Evolutionary conservation across 179 eudicot species (phyloP), one percentile per base, ranked within the genome.

Genomic region (Amaranthus tricolor): DNA sequence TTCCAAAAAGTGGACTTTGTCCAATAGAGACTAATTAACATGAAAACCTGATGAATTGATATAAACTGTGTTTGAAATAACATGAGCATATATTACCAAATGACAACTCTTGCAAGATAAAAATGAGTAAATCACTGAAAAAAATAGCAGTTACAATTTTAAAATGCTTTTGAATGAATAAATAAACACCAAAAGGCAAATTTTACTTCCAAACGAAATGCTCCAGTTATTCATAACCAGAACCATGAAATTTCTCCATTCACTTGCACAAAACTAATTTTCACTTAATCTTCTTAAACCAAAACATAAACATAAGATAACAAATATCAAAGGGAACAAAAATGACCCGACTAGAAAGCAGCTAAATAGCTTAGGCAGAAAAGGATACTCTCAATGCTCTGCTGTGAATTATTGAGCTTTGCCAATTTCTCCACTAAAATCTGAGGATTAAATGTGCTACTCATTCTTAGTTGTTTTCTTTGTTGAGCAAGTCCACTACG

Each of bases 331-430:
- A 53, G 54, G 20, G 5, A 64, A 14, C 7, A 24, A 19, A 9
- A 56, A 31, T 44, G 63, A 47, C 3, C 40, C 40, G 40, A 31
- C 3, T 31, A 31, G 40, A 31, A 31, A 31, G 62, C 9, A 43
- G 5, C 9, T 3, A 5, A 72, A 31, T 31, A 62, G 7, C 12
- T 43, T 3, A 50, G 16, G 71, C 15, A 20, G 45, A 53, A 75
- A 78, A 89, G 96, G 98, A 95, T 95, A 95, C 99, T 93, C 78
- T 95, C 99, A 62, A 95, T 95, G 87, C 99, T 95, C 83, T 91
- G 93, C 84, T 95, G 98, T 73, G 99, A 82, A 70, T 66, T 88
- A 81, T 93, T 95, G 82, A 95, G 97, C 88, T 89, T 93, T 54
- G 87, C 77, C 79, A 95, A 75, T 87, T 95, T 95, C 49, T 91